Evolutionary conservation across 23 red algal species (phyloP).

Genomic region (Gracilaria vermiculophylla): DNA sequence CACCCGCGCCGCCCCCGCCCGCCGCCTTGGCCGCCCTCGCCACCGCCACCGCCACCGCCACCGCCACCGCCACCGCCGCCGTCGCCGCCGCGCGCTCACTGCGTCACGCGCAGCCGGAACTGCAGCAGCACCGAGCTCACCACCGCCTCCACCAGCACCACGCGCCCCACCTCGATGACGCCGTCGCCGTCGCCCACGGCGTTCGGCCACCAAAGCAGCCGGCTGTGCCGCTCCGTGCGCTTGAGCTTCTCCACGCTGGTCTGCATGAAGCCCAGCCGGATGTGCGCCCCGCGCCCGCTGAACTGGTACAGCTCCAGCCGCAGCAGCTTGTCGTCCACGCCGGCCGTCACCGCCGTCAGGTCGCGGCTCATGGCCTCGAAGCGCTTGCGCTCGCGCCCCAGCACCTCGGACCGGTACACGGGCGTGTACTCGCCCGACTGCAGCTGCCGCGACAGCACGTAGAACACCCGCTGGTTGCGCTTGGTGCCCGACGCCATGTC

Average conservation of each 20-base stretch:
- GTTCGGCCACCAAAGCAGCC: conserved; percentile 59
- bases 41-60: no score
- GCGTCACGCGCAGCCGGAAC: conserved; percentile 52
- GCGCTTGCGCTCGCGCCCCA: background rate
- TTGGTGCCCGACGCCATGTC: conserved; percentile 43
- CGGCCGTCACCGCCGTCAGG: conserved; percentile 44
- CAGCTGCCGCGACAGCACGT: conserved; percentile 46
- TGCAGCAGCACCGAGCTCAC: conserved; percentile 16
- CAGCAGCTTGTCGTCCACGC: conserved; percentile 57
- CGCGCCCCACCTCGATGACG: conserved; percentile 39
- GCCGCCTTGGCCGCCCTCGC: no score
- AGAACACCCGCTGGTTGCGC: conserved; percentile 41
- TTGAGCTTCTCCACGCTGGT: conserved; percentile 49
- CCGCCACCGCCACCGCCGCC: no score
- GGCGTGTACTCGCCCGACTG: conserved; percentile 54
- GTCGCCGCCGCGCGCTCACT: no score
- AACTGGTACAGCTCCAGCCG: conserved; percentile 66
- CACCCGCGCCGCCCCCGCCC: no score
- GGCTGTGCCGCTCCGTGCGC: background rate
- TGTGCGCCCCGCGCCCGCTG: conserved; percentile 20
- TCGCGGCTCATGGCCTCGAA: conserved; percentile 28
- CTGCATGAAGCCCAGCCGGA: conserved; percentile 54
- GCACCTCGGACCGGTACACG: conserved; percentile 56
- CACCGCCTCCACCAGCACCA: conserved; percentile 21
- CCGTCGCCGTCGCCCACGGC: conserved; percentile 6